phyloP scores from a whole-genome alignment of 2,329 filamentous ascomycete species.

The Penicillium crustosum region DNA sequence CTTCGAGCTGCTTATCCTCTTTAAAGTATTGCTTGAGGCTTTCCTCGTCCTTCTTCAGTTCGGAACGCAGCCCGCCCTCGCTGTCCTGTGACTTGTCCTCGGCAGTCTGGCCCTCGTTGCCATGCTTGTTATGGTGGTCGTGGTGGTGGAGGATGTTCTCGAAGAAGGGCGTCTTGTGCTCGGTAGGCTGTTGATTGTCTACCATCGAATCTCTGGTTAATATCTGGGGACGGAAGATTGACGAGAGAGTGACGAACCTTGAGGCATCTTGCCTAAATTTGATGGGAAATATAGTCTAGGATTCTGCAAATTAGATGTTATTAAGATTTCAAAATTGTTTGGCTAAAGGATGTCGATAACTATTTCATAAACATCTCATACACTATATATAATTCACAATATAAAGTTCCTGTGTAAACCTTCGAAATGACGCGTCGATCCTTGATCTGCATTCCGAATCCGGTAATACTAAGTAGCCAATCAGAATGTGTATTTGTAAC shows the following conservation, averaged over 20 bases:
- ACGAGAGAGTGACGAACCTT: not conserved
- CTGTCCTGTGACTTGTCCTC: not conserved
- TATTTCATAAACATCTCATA: no score
- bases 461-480: not conserved
- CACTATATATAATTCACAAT: not conserved
- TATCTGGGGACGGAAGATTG: not conserved
- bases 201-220: slow-evolving; percentile 21
- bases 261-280: not conserved
- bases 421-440: not conserved
- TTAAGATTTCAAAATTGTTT: not conserved
- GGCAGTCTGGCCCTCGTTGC: not conserved
- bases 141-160: not conserved
- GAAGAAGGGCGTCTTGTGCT: not conserved
- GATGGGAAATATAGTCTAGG: not conserved
- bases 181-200: slow-evolving; percentile 21
- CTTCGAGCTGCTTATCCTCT: not conserved
- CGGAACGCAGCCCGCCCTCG: not conserved
- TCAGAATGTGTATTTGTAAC: not conserved
- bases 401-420: not conserved
- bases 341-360: not conserved
- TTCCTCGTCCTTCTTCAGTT: not conserved
- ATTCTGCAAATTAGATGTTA: not conserved
- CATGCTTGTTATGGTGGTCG: not conserved
- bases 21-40: not conserved
- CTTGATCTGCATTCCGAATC: not conserved